Percentiles rank a stretch among this genome's conserved stretches.
phyloP scores from a whole-genome alignment of 202 grass and related monocot genomes.

The Zizania palustris region DNA sequence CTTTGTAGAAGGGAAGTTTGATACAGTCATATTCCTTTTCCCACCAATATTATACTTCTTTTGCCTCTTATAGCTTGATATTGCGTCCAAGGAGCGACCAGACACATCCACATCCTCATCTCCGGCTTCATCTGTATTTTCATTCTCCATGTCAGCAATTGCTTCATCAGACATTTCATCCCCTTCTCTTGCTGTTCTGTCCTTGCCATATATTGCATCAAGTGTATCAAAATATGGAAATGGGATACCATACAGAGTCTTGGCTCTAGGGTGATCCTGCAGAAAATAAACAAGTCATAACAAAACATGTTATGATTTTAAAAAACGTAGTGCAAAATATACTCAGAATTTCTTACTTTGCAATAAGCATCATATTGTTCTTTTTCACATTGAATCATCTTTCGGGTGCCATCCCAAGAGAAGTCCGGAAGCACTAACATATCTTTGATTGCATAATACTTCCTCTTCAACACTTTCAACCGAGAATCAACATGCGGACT shows the following conservation, averaged over 20 bases:
- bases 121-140: constrained; percentile 39
- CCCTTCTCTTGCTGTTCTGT: constrained; percentile 21
- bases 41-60: constrained; percentile 17
- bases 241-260: constrained; percentile 42
- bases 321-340: not conserved
- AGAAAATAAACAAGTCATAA: constrained; percentile 35
- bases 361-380: constrained; percentile 41
- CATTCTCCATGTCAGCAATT: constrained; percentile 40
- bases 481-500: constrained; percentile 54
- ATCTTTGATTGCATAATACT: constrained; percentile 51
- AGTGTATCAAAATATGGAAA: constrained; percentile 50
- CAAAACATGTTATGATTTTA: not conserved
- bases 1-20: constrained; percentile 11
- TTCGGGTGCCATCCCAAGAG: constrained; percentile 42
- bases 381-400: constrained; percentile 45
- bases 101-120: constrained; percentile 37
- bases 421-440: constrained; percentile 38
- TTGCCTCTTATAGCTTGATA: constrained; percentile 30
- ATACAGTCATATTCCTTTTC: constrained; percentile 39
- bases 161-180: constrained; percentile 43
- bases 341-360: constrained; percentile 14
- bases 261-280: constrained; percentile 59
- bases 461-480: constrained; percentile 51
- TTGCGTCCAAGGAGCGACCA: constrained; percentile 13
- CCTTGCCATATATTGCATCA: constrained; percentile 52